phyloP scores from a whole-genome alignment of 2,329 filamentous ascomycete species.

The Aspergillus hortae region DNA sequence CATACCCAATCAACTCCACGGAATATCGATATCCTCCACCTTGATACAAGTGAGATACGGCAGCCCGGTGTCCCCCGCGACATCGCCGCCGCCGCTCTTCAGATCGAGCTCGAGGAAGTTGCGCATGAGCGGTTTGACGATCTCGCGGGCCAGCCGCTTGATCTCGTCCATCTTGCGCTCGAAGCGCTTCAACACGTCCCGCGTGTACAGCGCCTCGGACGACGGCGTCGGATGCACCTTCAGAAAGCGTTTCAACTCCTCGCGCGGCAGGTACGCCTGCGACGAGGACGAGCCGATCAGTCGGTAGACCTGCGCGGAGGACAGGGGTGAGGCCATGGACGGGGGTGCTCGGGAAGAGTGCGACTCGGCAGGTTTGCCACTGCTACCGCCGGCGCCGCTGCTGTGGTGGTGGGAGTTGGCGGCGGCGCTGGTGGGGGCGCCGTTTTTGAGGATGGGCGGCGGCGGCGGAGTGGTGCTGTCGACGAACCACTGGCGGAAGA shows the following conservation, averaged over 20 bases:
- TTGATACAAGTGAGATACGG: constrained; percentile 64
- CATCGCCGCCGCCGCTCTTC: constrained; percentile 32
- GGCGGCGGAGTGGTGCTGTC: constrained; percentile 79
- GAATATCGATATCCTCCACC: constrained; percentile 60
- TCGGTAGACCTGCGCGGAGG: constrained; percentile 68
- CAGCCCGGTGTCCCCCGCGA: constrained; percentile 42
- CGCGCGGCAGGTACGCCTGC: constrained; percentile 69
- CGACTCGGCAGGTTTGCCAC: constrained; percentile 13
- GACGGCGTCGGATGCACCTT: constrained; percentile 64
- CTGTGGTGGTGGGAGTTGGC: constrained; percentile 8
- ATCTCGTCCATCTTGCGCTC: constrained; percentile 86
- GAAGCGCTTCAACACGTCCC: constrained; percentile 81
- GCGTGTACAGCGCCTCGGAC: constrained; percentile 66
- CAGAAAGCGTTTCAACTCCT: constrained; percentile 86
- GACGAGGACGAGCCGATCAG: constrained; percentile 64
- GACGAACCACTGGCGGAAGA: constrained; percentile 90
- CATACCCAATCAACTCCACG: constrained; percentile 49
- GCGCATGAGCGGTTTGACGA: constrained; percentile 80
- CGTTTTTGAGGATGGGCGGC: constrained; percentile 44
- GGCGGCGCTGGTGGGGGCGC: constrained; percentile 11
- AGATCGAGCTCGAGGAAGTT: constrained; percentile 80
- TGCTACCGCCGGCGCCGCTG: background rate
- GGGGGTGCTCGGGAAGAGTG: constrained; percentile 22
- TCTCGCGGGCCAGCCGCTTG: constrained; percentile 76
- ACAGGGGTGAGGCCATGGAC: constrained; percentile 29